These are phyloP conservation scores for Neofusicoccum ribis DNA, from an alignment of 2,329 filamentous ascomycete genomes.

Conservation along the genomic window DNA sequence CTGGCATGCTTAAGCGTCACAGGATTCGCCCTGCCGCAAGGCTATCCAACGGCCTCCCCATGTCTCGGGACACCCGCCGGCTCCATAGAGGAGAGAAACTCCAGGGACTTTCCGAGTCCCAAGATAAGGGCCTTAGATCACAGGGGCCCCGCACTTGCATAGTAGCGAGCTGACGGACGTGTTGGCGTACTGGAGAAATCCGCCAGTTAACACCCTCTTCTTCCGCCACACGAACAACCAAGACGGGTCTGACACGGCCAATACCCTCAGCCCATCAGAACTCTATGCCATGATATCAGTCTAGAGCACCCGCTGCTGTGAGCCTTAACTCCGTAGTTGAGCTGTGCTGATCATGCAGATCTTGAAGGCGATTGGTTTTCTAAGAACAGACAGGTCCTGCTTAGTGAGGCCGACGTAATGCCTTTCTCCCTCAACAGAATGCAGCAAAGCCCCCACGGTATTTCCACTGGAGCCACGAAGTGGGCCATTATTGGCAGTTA, in stretches of 20 bases:
- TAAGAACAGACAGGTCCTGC: not conserved
- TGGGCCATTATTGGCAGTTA: not conserved
- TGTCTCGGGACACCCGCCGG: slow-evolving; percentile 9
- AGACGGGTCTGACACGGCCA: slow-evolving; percentile 3
- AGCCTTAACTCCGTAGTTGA: not conserved
- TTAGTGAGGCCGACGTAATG: slow-evolving; percentile 14
- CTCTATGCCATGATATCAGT: slow-evolving; percentile 3
- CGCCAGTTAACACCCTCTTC: not conserved
- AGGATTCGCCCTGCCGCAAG: slow-evolving; percentile 10
- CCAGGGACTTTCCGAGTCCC: not conserved
- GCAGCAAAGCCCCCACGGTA: not conserved
- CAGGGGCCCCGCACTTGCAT: slow-evolving; percentile 8
- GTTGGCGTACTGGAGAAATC: not conserved
- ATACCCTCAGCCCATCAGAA: not conserved
- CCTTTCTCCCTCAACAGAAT: not conserved
- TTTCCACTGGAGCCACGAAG: not conserved
- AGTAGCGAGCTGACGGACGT: slow-evolving; percentile 1
- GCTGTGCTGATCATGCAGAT: not conserved
- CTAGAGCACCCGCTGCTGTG: not conserved
- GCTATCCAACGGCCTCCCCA: slow-evolving; percentile 1
- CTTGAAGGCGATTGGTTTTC: not conserved
- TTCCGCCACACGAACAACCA: not conserved
- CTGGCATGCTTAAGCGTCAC: not conserved
- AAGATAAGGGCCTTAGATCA: slow-evolving; percentile 7
- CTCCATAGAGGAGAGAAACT: not conserved